Percentiles rank a stretch among this genome's conserved stretches.
Evolutionary conservation across 1,284 basidiomycete genomes (phyloP).

Genomic region (Stygiomarasmius scandens): DNA sequence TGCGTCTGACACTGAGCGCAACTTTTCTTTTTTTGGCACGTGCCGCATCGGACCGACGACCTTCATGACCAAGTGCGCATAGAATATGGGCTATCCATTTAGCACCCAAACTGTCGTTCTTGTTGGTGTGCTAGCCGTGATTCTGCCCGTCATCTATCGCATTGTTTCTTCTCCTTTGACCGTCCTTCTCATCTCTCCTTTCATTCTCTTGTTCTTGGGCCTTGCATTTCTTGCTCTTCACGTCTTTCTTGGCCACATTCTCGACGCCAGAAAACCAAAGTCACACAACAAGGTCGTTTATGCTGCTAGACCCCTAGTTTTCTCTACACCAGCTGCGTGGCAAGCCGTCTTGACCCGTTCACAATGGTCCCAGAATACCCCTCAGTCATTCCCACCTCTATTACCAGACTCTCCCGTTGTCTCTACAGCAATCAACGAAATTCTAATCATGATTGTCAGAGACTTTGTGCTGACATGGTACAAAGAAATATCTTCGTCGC

Average conservation of each 20-base stretch:
- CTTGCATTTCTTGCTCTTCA: conserved; percentile 54
- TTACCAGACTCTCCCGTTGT: conserved; percentile 64
- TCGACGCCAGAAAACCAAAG: conserved; percentile 48
- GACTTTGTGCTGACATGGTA: conserved; percentile 91
- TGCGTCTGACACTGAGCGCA: neutral
- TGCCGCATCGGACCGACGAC: neutral
- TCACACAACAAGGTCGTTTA: conserved; percentile 41
- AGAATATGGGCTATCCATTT: conserved; percentile 29
- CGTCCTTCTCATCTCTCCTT: conserved; percentile 64
- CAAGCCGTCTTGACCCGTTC: conserved; percentile 82
- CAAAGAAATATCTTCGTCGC: conserved; percentile 78
- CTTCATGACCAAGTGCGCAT: neutral
- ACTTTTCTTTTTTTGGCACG: neutral
- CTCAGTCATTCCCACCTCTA: conserved; percentile 63
- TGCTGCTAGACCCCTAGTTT: conserved; percentile 72
- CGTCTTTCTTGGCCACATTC: conserved; percentile 56
- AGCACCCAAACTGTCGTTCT: conserved; percentile 52
- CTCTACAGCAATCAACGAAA: conserved; percentile 71
- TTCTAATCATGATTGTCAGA: conserved; percentile 77
- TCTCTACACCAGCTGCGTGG: conserved; percentile 91
- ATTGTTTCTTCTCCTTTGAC: conserved; percentile 65
- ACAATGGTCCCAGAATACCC: conserved; percentile 77
- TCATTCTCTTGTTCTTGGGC: conserved; percentile 52
- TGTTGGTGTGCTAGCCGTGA: conserved; percentile 55
- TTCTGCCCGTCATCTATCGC: conserved; percentile 54